Evolutionary conservation across 345 rosid genomes (phyloP).

Genomic region (Moricandia arvensis): DNA sequence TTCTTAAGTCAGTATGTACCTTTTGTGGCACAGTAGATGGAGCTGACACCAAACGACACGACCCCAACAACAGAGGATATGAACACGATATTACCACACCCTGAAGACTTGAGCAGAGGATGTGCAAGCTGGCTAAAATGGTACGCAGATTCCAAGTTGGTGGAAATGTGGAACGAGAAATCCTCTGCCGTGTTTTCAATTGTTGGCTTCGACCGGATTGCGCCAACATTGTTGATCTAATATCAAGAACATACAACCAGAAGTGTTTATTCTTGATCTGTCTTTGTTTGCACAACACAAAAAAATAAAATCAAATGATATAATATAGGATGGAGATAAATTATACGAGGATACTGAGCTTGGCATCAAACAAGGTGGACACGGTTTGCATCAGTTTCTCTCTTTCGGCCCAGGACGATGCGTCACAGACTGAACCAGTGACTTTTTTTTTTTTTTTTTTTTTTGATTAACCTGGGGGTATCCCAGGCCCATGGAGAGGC

Average conservation of each 20-base stretch:
- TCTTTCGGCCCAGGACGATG: neutral
- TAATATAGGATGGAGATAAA: neutral
- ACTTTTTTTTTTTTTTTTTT: too few species aligned
- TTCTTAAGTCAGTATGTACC: neutral
- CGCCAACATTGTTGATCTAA: neutral
- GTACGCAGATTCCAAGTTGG: neutral
- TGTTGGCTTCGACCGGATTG: neutral
- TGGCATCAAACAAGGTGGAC: neutral
- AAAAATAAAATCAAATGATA: neutral
- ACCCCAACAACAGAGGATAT: neutral
- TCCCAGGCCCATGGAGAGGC: too few species aligned
- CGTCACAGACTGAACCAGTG: conserved; percentile 3
- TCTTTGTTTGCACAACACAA: neutral
- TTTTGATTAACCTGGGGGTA: too few species aligned
- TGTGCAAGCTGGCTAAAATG: neutral
- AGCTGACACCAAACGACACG: neutral
- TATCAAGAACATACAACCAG: neutral
- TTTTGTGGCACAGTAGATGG: neutral
- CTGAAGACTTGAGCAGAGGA: neutral
- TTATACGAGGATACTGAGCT: neutral
- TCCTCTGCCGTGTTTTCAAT: neutral
- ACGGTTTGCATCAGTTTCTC: neutral
- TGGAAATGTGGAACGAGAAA: neutral
- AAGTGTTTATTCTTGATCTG: neutral
- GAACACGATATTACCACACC: neutral